Conservation (phyloP, 768 basidiomycete species). For the Agaricus blazei region DNA sequence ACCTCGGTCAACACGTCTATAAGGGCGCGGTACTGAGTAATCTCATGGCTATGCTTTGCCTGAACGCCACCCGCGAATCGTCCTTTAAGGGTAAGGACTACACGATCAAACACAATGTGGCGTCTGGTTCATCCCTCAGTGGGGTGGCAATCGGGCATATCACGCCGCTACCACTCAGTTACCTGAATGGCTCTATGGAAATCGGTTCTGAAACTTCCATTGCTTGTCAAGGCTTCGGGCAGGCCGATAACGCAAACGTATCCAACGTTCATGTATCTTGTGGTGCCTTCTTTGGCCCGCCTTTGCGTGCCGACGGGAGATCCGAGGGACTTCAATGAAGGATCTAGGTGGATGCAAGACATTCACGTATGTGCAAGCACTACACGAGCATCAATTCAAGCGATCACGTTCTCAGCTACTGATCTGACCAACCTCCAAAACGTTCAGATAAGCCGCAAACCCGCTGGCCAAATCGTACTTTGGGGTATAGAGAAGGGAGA, state of each 20-base stretch:
- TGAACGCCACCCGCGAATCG: slow-evolving; percentile 15
- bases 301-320: slow-evolving; percentile 19
- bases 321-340: background rate
- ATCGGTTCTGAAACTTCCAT: background rate
- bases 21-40: slow-evolving; percentile 18
- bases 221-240: slow-evolving; percentile 15
- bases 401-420: background rate
- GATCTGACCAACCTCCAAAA: background rate
- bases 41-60: slow-evolving; percentile 8
- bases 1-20: slow-evolving; percentile 15
- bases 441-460: background rate
- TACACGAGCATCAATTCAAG: slow-evolving; percentile 4
- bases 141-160: background rate
- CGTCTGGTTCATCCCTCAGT: background rate
- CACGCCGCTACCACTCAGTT: background rate
- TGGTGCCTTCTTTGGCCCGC: slow-evolving; percentile 13
- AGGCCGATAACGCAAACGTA: slow-evolving; percentile 14
- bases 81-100: slow-evolving; percentile 12
- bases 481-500: slow-evolving; percentile 3
- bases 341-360: slow-evolving; percentile 17
- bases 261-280: slow-evolving; percentile 15
- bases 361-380: slow-evolving; percentile 15
- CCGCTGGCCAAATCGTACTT: background rate
- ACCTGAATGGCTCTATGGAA: background rate
- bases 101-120: background rate